phyloP scores from a whole-genome alignment of 345 rosid species.

The Turnera subulata region DNA sequence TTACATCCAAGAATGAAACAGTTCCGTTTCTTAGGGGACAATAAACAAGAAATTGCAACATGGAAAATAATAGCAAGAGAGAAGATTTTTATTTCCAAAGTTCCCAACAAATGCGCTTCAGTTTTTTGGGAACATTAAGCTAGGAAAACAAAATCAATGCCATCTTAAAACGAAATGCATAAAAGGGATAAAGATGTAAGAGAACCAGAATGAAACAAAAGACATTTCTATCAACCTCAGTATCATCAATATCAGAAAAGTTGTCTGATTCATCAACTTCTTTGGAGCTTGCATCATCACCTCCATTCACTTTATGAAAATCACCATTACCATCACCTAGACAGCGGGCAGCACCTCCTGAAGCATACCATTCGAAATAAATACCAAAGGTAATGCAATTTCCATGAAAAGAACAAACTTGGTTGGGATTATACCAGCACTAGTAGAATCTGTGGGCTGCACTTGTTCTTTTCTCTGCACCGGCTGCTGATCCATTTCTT shows the following conservation, averaged over 20 bases:
- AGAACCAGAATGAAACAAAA: background rate
- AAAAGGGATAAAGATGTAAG: too few species aligned
- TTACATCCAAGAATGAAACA: too few species aligned
- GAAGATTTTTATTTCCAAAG: too few species aligned
- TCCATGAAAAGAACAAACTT: constrained; percentile 10
- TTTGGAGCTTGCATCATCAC: constrained; percentile 24
- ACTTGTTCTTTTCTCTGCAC: constrained; percentile 23
- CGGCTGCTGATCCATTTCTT: constrained; percentile 22
- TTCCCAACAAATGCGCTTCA: too few species aligned
- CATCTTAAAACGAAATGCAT: too few species aligned
- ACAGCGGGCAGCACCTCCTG: constrained; percentile 18
- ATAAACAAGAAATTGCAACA: too few species aligned
- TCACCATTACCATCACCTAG: constrained; percentile 15
- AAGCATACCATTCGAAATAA: constrained; percentile 10
- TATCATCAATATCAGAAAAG: constrained; percentile 77
- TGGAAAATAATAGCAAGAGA: too few species aligned
- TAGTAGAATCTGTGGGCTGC: constrained; percentile 22
- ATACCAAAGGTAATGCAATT: background rate
- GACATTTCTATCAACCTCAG: constrained; percentile 47
- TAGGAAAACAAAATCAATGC: too few species aligned
- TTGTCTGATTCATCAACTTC: constrained; percentile 58
- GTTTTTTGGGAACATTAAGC: too few species aligned
- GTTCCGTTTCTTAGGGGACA: too few species aligned
- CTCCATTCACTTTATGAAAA: constrained; percentile 25
- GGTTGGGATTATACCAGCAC: constrained; percentile 19